phyloP scores from a whole-genome alignment of 1,284 basidiomycete species.

The Volvariella surrecta region DNA sequence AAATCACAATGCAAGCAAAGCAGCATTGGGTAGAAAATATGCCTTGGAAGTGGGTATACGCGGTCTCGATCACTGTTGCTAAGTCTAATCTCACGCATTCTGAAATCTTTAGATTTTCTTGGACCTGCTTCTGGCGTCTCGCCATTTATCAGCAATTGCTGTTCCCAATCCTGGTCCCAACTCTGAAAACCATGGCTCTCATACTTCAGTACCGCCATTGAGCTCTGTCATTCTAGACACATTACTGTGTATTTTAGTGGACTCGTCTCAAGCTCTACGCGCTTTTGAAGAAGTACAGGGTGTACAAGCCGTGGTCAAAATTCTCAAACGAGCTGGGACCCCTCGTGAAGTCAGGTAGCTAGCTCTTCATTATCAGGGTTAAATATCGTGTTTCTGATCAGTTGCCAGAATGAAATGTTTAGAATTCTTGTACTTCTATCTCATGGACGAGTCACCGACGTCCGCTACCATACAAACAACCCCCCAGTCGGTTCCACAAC shows the following conservation, averaged over 20 bases:
- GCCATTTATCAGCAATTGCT: conserved; percentile 35
- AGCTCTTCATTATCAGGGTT: background rate
- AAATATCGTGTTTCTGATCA: conserved; percentile 5
- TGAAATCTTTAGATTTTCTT: conserved; percentile 46
- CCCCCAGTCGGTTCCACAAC: conserved; percentile 11
- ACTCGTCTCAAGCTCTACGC: conserved; percentile 64
- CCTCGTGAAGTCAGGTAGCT: conserved; percentile 76
- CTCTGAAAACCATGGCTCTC: conserved; percentile 9
- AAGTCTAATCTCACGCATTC: too few species aligned
- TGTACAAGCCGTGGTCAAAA: conserved; percentile 71
- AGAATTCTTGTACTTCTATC: conserved; percentile 88
- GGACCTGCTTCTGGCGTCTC: conserved; percentile 60
- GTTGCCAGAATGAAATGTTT: conserved; percentile 80
- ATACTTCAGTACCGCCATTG: conserved; percentile 20
- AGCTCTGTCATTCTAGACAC: conserved; percentile 70
- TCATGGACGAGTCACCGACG: conserved; percentile 63
- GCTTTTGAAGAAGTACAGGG: conserved; percentile 71
- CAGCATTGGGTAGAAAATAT: conserved; percentile 58
- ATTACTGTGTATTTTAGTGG: conserved; percentile 77
- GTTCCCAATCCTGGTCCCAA: conserved; percentile 13
- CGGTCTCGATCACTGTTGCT: background rate
- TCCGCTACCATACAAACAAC: conserved; percentile 3
- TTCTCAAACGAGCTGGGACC: conserved; percentile 75
- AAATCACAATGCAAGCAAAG: conserved; percentile 61
- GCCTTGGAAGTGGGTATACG: conserved; percentile 57